Evolutionary conservation across 305 asterid species (phyloP).

Genomic region (Solanum hybrid): DNA sequence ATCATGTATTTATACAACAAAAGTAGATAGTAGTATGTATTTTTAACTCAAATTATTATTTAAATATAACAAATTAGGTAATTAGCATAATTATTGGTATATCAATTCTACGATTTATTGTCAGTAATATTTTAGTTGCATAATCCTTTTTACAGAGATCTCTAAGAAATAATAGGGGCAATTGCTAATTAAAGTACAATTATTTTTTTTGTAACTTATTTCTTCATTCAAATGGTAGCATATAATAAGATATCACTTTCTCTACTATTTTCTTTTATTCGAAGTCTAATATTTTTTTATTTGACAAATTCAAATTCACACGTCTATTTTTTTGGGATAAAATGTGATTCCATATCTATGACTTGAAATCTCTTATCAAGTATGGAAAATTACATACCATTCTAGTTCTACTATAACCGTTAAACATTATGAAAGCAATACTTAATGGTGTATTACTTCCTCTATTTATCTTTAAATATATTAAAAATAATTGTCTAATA

Average conservation of each 20-base stretch:
- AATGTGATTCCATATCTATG: background rate
- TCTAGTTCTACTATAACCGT: background rate
- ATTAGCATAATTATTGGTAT: background rate
- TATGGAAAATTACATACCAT: background rate
- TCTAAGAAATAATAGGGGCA: background rate
- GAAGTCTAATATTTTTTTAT: background rate
- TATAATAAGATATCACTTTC: too few relatives aligned
- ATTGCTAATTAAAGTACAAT: background rate
- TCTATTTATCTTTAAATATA: too few relatives aligned
- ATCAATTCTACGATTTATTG: background rate
- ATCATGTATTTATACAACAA: background rate
- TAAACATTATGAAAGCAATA: background rate
- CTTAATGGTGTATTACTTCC: background rate
- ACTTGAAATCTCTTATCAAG: background rate
- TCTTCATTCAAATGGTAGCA: background rate
- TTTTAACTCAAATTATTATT: too few relatives aligned
- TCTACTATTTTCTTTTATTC: background rate
- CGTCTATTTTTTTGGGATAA: background rate
- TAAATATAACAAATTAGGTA: background rate
- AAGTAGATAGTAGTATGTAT: too few relatives aligned
- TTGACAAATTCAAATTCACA: background rate
- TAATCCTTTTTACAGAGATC: background rate
- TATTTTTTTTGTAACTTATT: too few relatives aligned
- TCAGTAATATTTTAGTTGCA: background rate
- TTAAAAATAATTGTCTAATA: too few relatives aligned